These are phyloP conservation scores for Durio zibethinus DNA, from an alignment of 345 rosid species.

Conservation along the genomic window DNA sequence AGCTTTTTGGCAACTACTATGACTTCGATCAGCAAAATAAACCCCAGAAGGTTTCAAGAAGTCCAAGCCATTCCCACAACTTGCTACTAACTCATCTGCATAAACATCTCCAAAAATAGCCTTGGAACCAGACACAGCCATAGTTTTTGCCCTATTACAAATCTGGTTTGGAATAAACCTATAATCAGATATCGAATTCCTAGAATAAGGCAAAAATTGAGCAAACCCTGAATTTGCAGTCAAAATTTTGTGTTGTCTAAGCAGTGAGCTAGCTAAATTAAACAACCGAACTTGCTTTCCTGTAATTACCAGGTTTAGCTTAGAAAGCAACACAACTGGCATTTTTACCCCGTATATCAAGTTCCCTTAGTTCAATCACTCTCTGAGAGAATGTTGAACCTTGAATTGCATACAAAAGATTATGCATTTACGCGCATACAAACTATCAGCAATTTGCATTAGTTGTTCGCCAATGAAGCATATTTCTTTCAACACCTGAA, in stretches of 20 bases:
- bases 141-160: constrained; percentile 28
- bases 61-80: constrained; percentile 53
- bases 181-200: constrained; percentile 21
- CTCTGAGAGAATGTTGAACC: constrained; percentile 5
- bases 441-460: background rate
- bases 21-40: constrained; percentile 42
- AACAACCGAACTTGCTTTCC: constrained; percentile 13
- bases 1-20: constrained; percentile 36
- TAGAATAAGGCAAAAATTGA: constrained; percentile 19
- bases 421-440: constrained; percentile 14
- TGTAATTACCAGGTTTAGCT: constrained; percentile 36
- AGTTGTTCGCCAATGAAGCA: background rate
- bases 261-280: constrained; percentile 19
- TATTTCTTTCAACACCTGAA: constrained; percentile 13
- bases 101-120: constrained; percentile 64
- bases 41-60: constrained; percentile 53
- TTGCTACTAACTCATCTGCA: constrained; percentile 53
- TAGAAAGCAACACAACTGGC: constrained; percentile 53
- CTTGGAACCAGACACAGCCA: constrained; percentile 73
- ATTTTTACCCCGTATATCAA: constrained; percentile 35
- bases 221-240: constrained; percentile 9
- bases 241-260: constrained; percentile 23
- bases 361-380: constrained; percentile 16
- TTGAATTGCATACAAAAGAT: background rate
- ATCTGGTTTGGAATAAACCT: constrained; percentile 19